A percentile compares a stretch with the other conserved stretches of the same genome.
These are phyloP conservation scores for Cryphonectria nitschkei DNA, from an alignment of 2,329 filamentous ascomycete genomes.

Conservation along the genomic window DNA sequence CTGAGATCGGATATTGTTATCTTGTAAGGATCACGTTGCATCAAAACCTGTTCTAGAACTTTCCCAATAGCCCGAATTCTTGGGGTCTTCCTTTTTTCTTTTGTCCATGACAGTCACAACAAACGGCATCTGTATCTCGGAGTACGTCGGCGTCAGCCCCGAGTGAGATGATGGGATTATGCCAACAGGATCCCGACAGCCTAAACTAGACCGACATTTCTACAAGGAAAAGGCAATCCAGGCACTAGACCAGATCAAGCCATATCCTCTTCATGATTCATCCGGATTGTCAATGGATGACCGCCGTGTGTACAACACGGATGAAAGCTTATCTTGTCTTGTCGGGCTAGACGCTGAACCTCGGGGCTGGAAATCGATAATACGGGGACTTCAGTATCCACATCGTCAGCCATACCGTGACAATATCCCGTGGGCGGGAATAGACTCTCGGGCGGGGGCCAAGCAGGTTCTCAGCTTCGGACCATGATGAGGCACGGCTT, in stretches of 20 bases:
- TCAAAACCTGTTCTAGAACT: not conserved
- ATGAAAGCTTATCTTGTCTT: not conserved
- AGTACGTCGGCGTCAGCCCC: not conserved
- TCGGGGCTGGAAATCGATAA: not conserved
- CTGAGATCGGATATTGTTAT: slow-evolving; percentile 3
- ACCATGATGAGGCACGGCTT: not conserved
- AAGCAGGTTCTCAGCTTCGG: not conserved
- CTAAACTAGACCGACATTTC: not conserved
- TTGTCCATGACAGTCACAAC: not conserved
- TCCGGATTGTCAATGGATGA: not conserved
- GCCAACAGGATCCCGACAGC: not conserved
- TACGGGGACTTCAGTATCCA: not conserved
- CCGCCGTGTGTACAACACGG: not conserved
- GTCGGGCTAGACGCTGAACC: not conserved
- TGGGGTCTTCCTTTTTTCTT: not conserved
- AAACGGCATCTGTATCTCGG: not conserved
- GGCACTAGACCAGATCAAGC: not conserved
- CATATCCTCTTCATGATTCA: not conserved
- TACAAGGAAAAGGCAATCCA: too few species aligned
- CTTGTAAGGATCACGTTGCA: not conserved
- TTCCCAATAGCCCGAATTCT: not conserved
- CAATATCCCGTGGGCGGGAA: slow-evolving; percentile 1
- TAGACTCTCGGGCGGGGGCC: not conserved
- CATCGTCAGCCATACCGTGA: not conserved
- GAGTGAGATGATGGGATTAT: not conserved